Evolutionary conservation across 257 asterid genomes (phyloP).

Genomic region (Rauvolfia tetraphylla): DNA sequence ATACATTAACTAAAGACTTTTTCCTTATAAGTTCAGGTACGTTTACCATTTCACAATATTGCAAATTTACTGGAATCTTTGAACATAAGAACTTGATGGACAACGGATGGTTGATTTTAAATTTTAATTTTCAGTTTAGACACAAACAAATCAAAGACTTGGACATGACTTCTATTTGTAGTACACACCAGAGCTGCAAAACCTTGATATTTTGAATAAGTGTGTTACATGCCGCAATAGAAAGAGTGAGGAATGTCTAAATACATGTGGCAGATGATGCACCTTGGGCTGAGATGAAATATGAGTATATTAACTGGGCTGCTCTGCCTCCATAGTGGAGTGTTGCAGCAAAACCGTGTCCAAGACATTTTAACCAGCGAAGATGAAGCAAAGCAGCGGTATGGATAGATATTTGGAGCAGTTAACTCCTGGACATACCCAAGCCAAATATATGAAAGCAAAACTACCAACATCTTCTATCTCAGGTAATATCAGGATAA

Average conservation of each 20-base stretch:
- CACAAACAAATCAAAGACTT: not conserved
- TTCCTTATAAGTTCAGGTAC: not conserved
- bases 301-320: not conserved
- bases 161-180: not conserved
- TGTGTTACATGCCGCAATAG: not conserved
- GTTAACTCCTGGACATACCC: no score
- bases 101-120: not conserved
- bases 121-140: not conserved
- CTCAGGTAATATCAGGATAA: no score
- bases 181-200: not conserved
- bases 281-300: not conserved
- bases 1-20: constrained; percentile 1
- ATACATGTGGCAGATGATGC: not conserved
- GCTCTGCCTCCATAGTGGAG: not conserved
- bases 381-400: no score
- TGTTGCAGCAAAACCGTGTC: not conserved
- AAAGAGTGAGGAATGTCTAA: not conserved
- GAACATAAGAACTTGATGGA: not conserved
- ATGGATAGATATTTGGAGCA: no score
- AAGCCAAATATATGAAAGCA: no score
- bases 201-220: not conserved
- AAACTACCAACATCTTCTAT: no score
- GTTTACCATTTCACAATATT: not conserved
- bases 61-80: not conserved
- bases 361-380: no score